phyloP scores from a whole-genome alignment of 208 protist genomes.

The Acanthamoeba castellanii region DNA sequence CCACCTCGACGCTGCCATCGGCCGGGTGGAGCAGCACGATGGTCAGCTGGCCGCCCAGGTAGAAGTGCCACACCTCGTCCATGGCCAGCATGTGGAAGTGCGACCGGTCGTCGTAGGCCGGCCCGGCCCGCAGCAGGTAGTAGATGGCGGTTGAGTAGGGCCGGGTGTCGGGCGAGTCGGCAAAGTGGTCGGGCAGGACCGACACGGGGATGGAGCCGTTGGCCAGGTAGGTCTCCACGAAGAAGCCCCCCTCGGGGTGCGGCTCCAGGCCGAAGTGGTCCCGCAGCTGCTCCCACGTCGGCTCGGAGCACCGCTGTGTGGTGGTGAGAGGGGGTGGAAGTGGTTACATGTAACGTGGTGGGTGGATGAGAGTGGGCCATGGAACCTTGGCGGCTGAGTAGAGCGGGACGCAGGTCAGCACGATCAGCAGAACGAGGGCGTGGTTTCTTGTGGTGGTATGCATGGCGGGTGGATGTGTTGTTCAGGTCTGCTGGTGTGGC shows the following conservation, averaged over 20 bases:
- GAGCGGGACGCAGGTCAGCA: neutral
- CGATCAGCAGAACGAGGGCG: neutral
- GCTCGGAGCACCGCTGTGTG: neutral
- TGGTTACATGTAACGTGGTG: neutral
- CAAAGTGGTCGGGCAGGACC: conserved; percentile 28
- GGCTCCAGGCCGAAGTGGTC: neutral
- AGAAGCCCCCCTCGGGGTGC: conserved; percentile 68
- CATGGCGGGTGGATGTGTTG: neutral
- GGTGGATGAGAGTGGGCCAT: neutral
- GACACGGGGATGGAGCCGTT: conserved; percentile 17
- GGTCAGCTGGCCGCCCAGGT: conserved; percentile 58
- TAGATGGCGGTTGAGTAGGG: conserved; percentile 67
- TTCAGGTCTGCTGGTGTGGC: too few relatives aligned
- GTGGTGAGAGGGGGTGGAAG: neutral
- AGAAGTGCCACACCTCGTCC: conserved; percentile 69
- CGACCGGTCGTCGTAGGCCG: neutral
- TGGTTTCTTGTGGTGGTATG: neutral
- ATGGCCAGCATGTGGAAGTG: conserved; percentile 61
- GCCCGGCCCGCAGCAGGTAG: conserved; percentile 15
- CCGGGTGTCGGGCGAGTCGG: neutral
- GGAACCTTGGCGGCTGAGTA: neutral
- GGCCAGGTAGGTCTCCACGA: conserved; percentile 35
- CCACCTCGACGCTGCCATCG: conserved; percentile 48
- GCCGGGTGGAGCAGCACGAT: conserved; percentile 39
- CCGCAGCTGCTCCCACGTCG: conserved; percentile 58